Conservation (phyloP, 129 eudicot species). For the Pulicaria dysenterica region DNA sequence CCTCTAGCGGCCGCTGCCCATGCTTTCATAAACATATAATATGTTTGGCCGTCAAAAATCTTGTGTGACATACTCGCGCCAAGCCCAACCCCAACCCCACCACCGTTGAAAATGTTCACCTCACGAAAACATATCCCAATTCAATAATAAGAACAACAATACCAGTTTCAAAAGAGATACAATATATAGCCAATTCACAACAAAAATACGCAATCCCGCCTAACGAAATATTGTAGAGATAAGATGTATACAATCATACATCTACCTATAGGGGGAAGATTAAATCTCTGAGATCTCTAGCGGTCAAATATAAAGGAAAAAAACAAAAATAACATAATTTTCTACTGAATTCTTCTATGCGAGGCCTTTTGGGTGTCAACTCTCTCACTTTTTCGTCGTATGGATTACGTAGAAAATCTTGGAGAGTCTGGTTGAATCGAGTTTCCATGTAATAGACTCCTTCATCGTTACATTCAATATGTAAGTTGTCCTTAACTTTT, state of each 20-base stretch:
- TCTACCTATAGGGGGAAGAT: too few species aligned
- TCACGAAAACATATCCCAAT: not conserved
- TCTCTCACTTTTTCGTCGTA: conserved; percentile 15
- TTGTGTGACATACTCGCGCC: conserved; percentile 27
- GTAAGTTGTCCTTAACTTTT: conserved; percentile 17
- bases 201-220: too few species aligned
- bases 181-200: not conserved
- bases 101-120: conserved; percentile 32
- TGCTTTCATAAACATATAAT: conserved; percentile 25
- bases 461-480: conserved; percentile 30
- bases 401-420: conserved; percentile 26
- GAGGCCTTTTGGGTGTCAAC: conserved; percentile 10
- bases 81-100: conserved; percentile 37
- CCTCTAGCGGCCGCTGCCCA: conserved; percentile 30
- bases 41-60: conserved; percentile 21
- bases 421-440: conserved; percentile 11
- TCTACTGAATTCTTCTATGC: conserved; percentile 10
- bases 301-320: too few species aligned
- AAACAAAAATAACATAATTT: conserved; percentile 1
- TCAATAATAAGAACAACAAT: too few species aligned
- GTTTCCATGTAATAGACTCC: conserved; percentile 28
- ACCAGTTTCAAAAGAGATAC: not conserved
- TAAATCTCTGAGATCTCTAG: too few species aligned
- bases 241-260: too few species aligned
- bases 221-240: too few species aligned